phyloP scores from a whole-genome alignment of 2,329 filamentous ascomycete species.

The Hypoxylon rubiginosum region DNA sequence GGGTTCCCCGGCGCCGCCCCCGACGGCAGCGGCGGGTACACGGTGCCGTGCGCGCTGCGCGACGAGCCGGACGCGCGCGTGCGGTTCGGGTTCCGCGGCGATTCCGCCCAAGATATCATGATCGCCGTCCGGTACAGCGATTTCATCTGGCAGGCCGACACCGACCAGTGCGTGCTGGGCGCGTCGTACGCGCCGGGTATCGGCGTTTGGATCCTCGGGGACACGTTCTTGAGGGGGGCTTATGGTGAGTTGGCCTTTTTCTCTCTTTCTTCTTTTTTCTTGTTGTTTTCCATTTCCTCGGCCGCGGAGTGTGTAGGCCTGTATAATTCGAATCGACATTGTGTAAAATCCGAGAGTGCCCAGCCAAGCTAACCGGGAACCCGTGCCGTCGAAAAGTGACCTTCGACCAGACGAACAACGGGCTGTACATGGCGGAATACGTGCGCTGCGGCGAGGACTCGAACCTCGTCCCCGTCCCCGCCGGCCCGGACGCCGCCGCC shows the following conservation, averaged over 20 bases:
- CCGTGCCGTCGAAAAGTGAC: constrained; percentile 42
- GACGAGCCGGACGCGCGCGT: constrained; percentile 55
- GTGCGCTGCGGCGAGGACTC: constrained; percentile 41
- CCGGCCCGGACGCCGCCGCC: constrained; percentile 46
- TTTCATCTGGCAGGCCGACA: constrained; percentile 51
- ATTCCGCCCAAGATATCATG: constrained; percentile 51
- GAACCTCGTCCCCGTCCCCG: constrained; percentile 48
- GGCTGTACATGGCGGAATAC: constrained; percentile 51
- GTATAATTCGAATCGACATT: too few species aligned
- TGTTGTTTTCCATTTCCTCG: background rate
- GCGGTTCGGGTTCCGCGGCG: constrained; percentile 61
- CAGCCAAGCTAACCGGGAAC: constrained; percentile 5
- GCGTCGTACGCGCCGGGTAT: constrained; percentile 43
- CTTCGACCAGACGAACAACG: constrained; percentile 51
- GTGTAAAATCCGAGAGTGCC: too few species aligned
- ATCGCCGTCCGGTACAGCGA: constrained; percentile 49
- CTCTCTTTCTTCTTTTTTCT: background rate
- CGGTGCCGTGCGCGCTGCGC: constrained; percentile 59
- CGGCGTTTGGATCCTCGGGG: constrained; percentile 50
- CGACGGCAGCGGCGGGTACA: constrained; percentile 60
- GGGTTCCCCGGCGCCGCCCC: constrained; percentile 58
- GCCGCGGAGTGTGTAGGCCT: background rate
- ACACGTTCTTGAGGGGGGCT: constrained; percentile 51
- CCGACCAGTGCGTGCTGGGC: constrained; percentile 47
- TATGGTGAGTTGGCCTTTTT: constrained; percentile 47